Evolutionary conservation across 169 alveolate genomes (phyloP).

Genomic region (Eimeria tenella): DNA sequence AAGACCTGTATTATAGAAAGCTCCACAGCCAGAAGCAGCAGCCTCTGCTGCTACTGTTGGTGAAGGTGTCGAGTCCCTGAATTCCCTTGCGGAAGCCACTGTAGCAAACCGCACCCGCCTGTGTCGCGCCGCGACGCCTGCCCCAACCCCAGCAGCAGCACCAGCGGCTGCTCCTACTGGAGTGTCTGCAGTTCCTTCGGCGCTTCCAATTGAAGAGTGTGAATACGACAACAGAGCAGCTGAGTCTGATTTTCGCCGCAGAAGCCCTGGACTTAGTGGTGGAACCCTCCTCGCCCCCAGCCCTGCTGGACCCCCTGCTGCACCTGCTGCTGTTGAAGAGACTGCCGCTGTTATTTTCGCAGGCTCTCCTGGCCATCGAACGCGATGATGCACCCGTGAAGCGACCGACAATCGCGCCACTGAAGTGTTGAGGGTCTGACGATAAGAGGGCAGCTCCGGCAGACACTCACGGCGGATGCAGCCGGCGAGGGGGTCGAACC

Average conservation of each 20-base stretch:
- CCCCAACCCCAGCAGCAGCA: neutral
- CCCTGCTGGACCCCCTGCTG: neutral
- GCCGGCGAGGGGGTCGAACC: slow-evolving; percentile 48
- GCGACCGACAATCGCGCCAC: slow-evolving; percentile 35
- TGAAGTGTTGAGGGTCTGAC: slow-evolving; percentile 43
- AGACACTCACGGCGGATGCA: slow-evolving; percentile 16
- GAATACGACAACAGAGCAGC: neutral
- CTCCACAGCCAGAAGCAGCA: no score
- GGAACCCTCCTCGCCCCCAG: neutral
- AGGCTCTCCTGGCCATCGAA: slow-evolving; percentile 60
- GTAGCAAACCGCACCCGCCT: slow-evolving; percentile 66
- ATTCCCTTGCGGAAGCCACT: slow-evolving; percentile 31
- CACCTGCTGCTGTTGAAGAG: neutral
- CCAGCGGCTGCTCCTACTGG: neutral
- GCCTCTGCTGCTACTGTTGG: neutral
- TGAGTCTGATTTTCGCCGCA: slow-evolving; percentile 18
- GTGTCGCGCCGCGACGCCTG: slow-evolving; percentile 8
- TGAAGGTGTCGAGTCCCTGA: slow-evolving; percentile 18
- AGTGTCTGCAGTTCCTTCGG: neutral
- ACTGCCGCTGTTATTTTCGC: neutral
- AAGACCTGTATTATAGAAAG: neutral
- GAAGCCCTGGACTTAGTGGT: neutral
- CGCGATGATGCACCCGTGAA: slow-evolving; percentile 28
- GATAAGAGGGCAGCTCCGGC: slow-evolving; percentile 33
- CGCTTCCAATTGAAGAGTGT: no score